These are phyloP conservation scores for Tephrocybe sp. DNA, from an alignment of 768 basidiomycete genomes.

Conservation along the genomic window DNA sequence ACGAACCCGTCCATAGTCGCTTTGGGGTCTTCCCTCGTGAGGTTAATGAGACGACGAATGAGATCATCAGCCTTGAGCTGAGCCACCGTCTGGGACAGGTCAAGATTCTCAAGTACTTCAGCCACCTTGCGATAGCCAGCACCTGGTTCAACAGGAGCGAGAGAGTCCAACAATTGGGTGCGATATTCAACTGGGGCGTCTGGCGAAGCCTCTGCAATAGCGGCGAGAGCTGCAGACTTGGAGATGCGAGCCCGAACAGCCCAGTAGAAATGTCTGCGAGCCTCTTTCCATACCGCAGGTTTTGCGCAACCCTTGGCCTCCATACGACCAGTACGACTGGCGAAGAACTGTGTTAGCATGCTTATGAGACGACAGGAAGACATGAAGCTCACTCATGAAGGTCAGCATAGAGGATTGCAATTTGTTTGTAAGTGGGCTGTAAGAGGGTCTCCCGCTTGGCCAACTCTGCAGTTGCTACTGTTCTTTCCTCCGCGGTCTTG, in stretches of 20 bases:
- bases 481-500: constrained; percentile 72
- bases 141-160: constrained; percentile 51
- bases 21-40: constrained; percentile 74
- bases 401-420: constrained; percentile 93
- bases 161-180: constrained; percentile 55
- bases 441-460: constrained; percentile 75
- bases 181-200: constrained; percentile 67
- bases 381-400: constrained; percentile 83
- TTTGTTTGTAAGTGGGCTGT: constrained; percentile 89
- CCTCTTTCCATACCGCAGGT: constrained; percentile 81
- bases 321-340: constrained; percentile 91
- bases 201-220: constrained; percentile 71
- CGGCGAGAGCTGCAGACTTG: constrained; percentile 58
- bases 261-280: constrained; percentile 94
- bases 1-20: constrained; percentile 71
- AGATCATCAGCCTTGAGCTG: constrained; percentile 72
- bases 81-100: constrained; percentile 57
- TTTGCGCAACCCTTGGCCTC: constrained; percentile 96
- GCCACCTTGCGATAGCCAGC: constrained; percentile 58
- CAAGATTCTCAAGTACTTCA: constrained; percentile 67
- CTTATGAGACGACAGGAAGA: constrained; percentile 8
- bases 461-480: constrained; percentile 64
- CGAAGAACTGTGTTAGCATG: constrained; percentile 3
- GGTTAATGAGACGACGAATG: constrained; percentile 58
- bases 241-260: constrained; percentile 81